Conservation (phyloP, 495 filamentous ascomycete species). For the Lepraria neglecta region DNA sequence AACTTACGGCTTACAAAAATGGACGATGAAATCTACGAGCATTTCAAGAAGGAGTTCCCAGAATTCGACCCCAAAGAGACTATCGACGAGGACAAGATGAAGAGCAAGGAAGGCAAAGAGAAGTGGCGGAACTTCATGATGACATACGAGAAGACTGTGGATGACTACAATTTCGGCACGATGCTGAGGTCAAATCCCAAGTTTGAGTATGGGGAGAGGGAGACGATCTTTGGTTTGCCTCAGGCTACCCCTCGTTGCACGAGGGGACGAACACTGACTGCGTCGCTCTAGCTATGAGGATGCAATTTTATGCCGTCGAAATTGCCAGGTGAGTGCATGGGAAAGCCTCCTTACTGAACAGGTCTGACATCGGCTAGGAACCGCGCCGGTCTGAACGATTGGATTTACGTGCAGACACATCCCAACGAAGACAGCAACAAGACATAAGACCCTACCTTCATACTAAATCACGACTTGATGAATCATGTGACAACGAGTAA, state of each 20-base stretch:
- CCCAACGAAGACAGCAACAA: constrained; percentile 34
- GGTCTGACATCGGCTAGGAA: constrained; percentile 51
- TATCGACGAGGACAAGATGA: constrained; percentile 91
- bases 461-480: neutral
- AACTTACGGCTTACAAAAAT: constrained; percentile 81
- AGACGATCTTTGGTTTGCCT: constrained; percentile 77
- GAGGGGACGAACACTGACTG: neutral
- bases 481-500: too few relatives aligned
- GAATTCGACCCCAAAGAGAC: constrained; percentile 77
- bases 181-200: constrained; percentile 75
- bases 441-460: neutral
- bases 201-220: constrained; percentile 77
- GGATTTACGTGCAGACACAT: constrained; percentile 78
- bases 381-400: constrained; percentile 83
- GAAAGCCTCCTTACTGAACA: neutral
- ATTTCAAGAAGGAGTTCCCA: constrained; percentile 80
- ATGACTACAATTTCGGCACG: constrained; percentile 97
- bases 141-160: constrained; percentile 83
- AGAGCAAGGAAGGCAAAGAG: constrained; percentile 94
- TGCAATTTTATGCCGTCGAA: constrained; percentile 99
- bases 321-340: constrained; percentile 62
- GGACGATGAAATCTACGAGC: constrained; percentile 88
- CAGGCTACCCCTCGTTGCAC: neutral
- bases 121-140: constrained; percentile 93
- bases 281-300: constrained; percentile 47